phyloP scores from a whole-genome alignment of 2,329 filamentous ascomycete genomes.

The Epichloe uncinata region DNA sequence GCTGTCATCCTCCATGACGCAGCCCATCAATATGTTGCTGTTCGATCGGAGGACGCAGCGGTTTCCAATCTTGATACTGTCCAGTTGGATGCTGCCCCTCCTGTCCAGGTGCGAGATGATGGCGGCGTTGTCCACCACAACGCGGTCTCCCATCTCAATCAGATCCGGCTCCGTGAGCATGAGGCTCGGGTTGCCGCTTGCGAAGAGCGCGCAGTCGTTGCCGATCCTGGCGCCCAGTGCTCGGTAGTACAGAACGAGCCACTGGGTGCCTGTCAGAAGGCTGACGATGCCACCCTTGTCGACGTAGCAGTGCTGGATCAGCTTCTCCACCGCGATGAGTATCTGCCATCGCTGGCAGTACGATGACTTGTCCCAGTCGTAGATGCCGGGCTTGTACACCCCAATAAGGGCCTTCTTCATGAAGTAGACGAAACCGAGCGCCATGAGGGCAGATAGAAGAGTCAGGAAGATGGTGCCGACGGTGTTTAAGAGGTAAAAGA shows the following conservation, averaged over 20 bases:
- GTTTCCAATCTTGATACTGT: slow-evolving; percentile 34
- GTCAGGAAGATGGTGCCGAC: slow-evolving; percentile 28
- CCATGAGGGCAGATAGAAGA: slow-evolving; percentile 27
- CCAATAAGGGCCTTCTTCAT: slow-evolving; percentile 40
- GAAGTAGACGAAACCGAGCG: slow-evolving; percentile 28
- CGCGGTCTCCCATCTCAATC: slow-evolving; percentile 37
- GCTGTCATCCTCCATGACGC: slow-evolving; percentile 31
- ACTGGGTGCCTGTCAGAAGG: slow-evolving; percentile 39
- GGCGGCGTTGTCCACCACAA: slow-evolving; percentile 40
- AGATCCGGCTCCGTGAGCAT: slow-evolving; percentile 46
- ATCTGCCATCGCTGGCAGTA: slow-evolving; percentile 47
- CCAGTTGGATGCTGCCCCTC: slow-evolving; percentile 40
- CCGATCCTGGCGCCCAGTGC: slow-evolving; percentile 39
- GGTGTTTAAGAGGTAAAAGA: slow-evolving; percentile 27
- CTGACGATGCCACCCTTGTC: slow-evolving; percentile 35
- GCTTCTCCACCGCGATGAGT: slow-evolving; percentile 35
- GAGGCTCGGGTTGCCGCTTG: slow-evolving; percentile 36
- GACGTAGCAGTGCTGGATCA: slow-evolving; percentile 36
- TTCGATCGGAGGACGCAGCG: slow-evolving; percentile 39
- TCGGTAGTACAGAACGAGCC: slow-evolving; percentile 38
- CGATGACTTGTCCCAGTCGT: slow-evolving; percentile 43
- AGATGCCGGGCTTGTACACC: slow-evolving; percentile 35
- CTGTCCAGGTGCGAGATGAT: slow-evolving; percentile 44
- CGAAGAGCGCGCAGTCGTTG: slow-evolving; percentile 40
- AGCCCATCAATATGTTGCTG: slow-evolving; percentile 37